phyloP scores from a whole-genome alignment of 2,329 filamentous ascomycete genomes.

The Botryosphaeria dothidea region DNA sequence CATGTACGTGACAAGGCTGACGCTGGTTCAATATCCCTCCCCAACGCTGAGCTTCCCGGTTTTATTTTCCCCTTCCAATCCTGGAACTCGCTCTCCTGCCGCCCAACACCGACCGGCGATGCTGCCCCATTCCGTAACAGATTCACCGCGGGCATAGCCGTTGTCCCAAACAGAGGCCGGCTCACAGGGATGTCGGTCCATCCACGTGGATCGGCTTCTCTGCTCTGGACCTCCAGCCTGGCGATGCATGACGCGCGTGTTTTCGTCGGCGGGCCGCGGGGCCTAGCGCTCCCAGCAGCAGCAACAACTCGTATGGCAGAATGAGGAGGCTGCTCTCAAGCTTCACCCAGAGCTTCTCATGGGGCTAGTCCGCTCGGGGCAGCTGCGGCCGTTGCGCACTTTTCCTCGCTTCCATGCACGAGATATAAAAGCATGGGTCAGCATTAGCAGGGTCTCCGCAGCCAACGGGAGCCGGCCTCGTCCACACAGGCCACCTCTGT shows the following conservation, averaged over 20 bases:
- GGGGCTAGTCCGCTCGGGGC: slow-evolving; percentile 2
- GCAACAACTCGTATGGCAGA: background rate
- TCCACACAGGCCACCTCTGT: background rate
- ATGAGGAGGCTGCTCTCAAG: background rate
- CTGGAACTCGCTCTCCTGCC: background rate
- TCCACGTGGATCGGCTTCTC: background rate
- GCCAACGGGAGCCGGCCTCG: background rate
- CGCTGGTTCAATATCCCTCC: background rate
- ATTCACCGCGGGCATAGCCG: background rate
- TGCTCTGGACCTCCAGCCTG: background rate
- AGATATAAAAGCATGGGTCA: slow-evolving; percentile 4
- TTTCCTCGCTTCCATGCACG: slow-evolving; percentile 12
- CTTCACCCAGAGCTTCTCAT: background rate
- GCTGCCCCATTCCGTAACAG: slow-evolving; percentile 8
- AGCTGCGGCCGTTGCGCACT: slow-evolving; percentile 9
- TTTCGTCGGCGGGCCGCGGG: background rate
- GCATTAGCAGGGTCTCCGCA: background rate
- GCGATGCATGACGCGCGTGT: background rate
- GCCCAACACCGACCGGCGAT: background rate
- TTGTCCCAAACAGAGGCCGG: background rate
- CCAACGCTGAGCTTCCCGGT: background rate
- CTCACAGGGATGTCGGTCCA: background rate
- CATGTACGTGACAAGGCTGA: slow-evolving; percentile 7
- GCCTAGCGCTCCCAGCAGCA: background rate
- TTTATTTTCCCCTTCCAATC: slow-evolving; percentile 1